phyloP scores from a whole-genome alignment of 2,329 filamentous ascomycete genomes.

The Bipolaris gigantea region DNA sequence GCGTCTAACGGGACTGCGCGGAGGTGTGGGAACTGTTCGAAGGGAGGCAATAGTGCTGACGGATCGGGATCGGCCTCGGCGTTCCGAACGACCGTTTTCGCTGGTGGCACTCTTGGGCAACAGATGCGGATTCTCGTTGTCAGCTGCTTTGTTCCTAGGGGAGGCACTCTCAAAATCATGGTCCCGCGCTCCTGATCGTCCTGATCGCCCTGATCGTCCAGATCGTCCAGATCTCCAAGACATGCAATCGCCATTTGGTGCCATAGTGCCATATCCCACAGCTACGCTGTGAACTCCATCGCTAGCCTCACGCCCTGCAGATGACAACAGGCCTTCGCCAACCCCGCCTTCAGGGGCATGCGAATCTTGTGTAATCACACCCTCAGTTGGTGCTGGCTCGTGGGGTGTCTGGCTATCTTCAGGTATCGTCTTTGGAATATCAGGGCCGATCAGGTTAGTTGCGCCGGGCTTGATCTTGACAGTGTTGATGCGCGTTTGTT shows the following conservation, averaged over 20 bases:
- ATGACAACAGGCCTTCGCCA: constrained; percentile 57
- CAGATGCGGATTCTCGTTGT: constrained; percentile 21
- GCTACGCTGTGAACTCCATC: constrained; percentile 66
- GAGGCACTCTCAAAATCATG: constrained; percentile 26
- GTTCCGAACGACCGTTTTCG: constrained; percentile 7
- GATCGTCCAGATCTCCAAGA: constrained; percentile 33
- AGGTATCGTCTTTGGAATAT: constrained; percentile 48
- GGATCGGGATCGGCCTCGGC: constrained; percentile 22
- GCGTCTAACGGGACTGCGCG: constrained; percentile 37
- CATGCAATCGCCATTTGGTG: constrained; percentile 30
- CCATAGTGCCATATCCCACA: constrained; percentile 50
- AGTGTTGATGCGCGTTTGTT: constrained; percentile 61
- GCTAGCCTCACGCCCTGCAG: constrained; percentile 61
- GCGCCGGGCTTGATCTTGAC: constrained; percentile 67
- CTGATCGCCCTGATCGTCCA: constrained; percentile 25
- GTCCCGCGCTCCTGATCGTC: constrained; percentile 10
- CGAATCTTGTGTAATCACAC: constrained; percentile 19
- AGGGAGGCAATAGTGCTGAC: constrained; percentile 42
- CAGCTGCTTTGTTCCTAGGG: constrained; percentile 23
- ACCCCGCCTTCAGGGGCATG: constrained; percentile 55
- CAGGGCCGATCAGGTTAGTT: constrained; percentile 61
- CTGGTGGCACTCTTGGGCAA: constrained; percentile 20
- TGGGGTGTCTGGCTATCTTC: constrained; percentile 43
- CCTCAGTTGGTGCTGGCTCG: constrained; percentile 9
- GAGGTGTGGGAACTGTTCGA: constrained; percentile 28